Conservation (phyloP, 202 grass and related monocot genomes). For the Alloteropsis angusta region DNA sequence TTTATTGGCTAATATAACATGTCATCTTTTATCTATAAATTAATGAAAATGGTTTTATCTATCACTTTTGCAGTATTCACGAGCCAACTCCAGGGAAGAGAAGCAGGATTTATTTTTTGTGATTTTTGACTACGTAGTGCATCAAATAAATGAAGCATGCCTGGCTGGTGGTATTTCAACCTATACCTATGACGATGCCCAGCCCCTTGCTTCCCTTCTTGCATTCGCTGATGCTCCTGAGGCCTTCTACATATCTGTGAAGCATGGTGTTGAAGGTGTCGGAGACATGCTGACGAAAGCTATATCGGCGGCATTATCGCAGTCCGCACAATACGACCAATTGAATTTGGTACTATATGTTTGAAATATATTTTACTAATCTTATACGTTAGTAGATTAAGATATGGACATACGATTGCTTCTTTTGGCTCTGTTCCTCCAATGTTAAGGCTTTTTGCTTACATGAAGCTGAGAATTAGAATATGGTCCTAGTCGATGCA, state of each 20-base stretch:
- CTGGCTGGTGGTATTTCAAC: constrained; percentile 56
- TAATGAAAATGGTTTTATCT: constrained; percentile 1
- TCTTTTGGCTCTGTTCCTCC: not conserved
- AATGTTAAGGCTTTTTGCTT: constrained; percentile 12
- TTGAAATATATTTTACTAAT: not conserved
- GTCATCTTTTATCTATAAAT: not conserved
- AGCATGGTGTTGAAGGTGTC: constrained; percentile 72
- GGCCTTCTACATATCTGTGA: constrained; percentile 86
- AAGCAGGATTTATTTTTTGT: constrained; percentile 81
- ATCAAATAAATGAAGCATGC: constrained; percentile 90
- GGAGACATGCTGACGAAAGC: constrained; percentile 86
- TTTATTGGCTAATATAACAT: too few species aligned
- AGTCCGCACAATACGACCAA: constrained; percentile 62
- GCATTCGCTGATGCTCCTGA: constrained; percentile 78
- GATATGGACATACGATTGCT: not conserved
- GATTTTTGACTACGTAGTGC: constrained; percentile 78
- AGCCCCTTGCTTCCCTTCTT: constrained; percentile 74
- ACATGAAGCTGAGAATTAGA: constrained; percentile 10
- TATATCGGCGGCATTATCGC: constrained; percentile 63
- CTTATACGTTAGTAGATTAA: constrained; percentile 6
- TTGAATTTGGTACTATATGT: constrained; percentile 57
- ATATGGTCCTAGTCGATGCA: not conserved
- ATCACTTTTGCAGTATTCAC: constrained; percentile 69
- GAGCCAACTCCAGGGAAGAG: constrained; percentile 79
- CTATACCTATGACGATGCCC: constrained; percentile 74